Evolutionary conservation across 1,284 basidiomycete genomes (phyloP).

Genomic region (Sphagnurus paluster): DNA sequence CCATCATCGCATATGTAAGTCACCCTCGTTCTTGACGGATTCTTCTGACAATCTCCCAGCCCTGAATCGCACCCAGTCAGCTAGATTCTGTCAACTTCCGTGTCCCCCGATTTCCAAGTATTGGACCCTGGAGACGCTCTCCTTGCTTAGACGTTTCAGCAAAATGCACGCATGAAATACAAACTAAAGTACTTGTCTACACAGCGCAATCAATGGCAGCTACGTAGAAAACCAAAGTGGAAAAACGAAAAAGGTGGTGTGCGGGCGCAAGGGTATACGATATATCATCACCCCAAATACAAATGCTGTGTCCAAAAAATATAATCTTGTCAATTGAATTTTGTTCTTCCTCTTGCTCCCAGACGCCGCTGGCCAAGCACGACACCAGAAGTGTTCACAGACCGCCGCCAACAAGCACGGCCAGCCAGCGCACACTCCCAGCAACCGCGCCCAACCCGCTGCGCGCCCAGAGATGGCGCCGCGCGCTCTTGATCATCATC

Average conservation of each 20-base stretch:
- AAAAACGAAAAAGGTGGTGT: too few relatives aligned
- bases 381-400: slow-evolving; percentile 2
- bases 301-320: background rate
- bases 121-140: too few relatives aligned
- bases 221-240: slow-evolving; percentile 5
- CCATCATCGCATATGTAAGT: slow-evolving; percentile 14
- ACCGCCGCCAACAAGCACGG: slow-evolving; percentile 6
- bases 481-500: slow-evolving; percentile 32
- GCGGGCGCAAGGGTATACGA: slow-evolving; percentile 3
- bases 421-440: slow-evolving; percentile 1
- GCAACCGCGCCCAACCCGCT: background rate
- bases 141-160: too few relatives aligned
- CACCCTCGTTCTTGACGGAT: slow-evolving; percentile 13
- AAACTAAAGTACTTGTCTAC: slow-evolving; percentile 1
- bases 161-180: too few relatives aligned
- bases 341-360: slow-evolving; percentile 3
- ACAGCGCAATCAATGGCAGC: slow-evolving; percentile 10
- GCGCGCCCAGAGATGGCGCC: slow-evolving; percentile 30
- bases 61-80: slow-evolving; percentile 8
- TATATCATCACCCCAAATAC: slow-evolving; percentile 7
- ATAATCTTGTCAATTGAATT: slow-evolving; percentile 16
- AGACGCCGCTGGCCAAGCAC: slow-evolving; percentile 7
- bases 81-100: slow-evolving; percentile 16
- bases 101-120: too few relatives aligned
- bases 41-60: background rate